Percentiles rank a stretch among this genome's conserved stretches.
These are phyloP conservation scores for Cytospora paraplurivora DNA, from an alignment of 2,329 filamentous ascomycete genomes.

Conservation along the genomic window DNA sequence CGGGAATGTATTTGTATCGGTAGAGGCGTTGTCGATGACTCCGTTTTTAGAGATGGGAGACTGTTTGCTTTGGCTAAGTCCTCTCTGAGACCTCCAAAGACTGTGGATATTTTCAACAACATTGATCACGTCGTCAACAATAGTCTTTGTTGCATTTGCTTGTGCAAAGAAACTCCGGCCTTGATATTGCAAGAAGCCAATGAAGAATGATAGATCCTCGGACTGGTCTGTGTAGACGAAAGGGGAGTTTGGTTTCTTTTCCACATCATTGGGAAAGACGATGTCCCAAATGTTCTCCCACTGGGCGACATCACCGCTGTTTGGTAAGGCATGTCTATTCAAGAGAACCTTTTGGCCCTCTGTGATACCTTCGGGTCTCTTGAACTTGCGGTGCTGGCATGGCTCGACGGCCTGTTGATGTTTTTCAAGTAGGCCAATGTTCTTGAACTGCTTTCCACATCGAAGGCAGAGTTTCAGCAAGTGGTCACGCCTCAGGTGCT, in stretches of 20 bases:
- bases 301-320: conserved; percentile 25
- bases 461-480: conserved; percentile 21
- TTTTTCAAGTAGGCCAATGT: neutral
- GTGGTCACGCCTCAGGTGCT: conserved; percentile 32
- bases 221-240: conserved; percentile 24
- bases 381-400: neutral
- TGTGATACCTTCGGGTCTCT: conserved; percentile 27
- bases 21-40: neutral
- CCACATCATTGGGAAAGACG: conserved; percentile 25
- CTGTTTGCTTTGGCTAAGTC: neutral
- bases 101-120: neutral
- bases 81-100: neutral
- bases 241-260: conserved; percentile 21
- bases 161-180: neutral
- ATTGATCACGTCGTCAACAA: neutral
- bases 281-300: conserved; percentile 33
- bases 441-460: conserved; percentile 28
- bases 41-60: neutral
- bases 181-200: conserved; percentile 4
- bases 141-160: neutral
- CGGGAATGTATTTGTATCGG: neutral
- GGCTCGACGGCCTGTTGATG: conserved; percentile 2
- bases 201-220: conserved; percentile 30
- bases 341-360: conserved; percentile 12
- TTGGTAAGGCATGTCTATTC: conserved; percentile 9